Conservation (phyloP, 768 basidiomycete genomes). For the Termitomyces eurrhizus region DNA sequence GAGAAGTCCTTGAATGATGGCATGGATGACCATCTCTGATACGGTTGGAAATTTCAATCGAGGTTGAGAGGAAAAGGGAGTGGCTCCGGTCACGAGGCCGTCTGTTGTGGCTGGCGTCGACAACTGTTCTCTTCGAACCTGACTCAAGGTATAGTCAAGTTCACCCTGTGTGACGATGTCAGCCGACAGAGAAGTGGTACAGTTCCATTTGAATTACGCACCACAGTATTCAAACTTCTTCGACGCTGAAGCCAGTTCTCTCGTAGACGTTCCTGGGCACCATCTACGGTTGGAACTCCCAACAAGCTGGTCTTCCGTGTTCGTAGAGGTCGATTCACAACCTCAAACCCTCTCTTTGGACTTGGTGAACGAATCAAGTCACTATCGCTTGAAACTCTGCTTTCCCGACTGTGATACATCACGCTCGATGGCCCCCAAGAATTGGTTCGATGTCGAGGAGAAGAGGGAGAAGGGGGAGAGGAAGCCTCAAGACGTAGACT, state of each 20-base stretch:
- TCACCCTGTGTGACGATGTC: conserved; percentile 49
- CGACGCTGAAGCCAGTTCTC: conserved; percentile 80
- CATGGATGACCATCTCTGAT: conserved; percentile 39
- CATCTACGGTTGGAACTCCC: conserved; percentile 13
- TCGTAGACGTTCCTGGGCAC: conserved; percentile 34
- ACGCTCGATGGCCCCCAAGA: conserved; percentile 46
- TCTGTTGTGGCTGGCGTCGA: conserved; percentile 54
- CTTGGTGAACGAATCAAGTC: conserved; percentile 42
- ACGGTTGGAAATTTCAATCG: conserved; percentile 28
- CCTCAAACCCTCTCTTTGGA: conserved; percentile 43
- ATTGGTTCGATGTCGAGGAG: conserved; percentile 41
- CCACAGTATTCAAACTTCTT: conserved; percentile 67
- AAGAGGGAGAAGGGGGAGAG: conserved; percentile 38
- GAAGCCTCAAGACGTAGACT: conserved; percentile 34
- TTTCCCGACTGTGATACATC: conserved; percentile 40
- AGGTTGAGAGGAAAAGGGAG: conserved; percentile 1
- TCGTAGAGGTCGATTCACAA: conserved; percentile 43
- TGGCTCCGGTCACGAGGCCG: conserved; percentile 18
- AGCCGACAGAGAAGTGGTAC: background rate
- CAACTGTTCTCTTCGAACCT: conserved; percentile 45
- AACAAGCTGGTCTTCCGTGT: conserved; percentile 30
- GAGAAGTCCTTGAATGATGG: conserved; percentile 54
- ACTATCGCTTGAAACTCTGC: conserved; percentile 38
- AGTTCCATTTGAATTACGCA: conserved; percentile 31
- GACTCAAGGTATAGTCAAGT: conserved; percentile 64